Evolutionary conservation across 768 basidiomycete species (phyloP).

Genomic region (Dictyophora rubrovolvata): DNA sequence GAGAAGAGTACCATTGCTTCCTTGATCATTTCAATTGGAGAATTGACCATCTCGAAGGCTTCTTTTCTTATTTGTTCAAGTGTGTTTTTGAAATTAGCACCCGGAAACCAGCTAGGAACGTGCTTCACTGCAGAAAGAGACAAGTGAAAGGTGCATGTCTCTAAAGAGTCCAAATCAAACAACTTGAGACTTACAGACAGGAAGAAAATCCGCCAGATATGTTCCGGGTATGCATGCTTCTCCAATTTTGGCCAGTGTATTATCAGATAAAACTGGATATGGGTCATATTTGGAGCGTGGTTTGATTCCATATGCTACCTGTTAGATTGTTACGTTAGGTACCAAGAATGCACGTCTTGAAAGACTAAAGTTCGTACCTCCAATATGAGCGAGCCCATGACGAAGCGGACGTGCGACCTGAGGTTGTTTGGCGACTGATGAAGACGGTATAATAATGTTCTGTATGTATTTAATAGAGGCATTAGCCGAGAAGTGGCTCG

Average conservation of each 20-base stretch:
- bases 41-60: too few species aligned
- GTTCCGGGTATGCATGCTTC: background rate
- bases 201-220: background rate
- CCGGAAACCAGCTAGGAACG: conserved; percentile 11
- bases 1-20: too few species aligned
- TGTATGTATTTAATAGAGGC: background rate
- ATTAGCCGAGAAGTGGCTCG: too few species aligned
- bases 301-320: background rate
- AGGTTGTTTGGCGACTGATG: background rate
- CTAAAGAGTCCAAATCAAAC: background rate
- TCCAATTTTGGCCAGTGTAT: background rate
- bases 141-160: background rate
- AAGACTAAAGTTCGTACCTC: background rate
- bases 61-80: too few species aligned
- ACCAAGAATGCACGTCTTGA: too few species aligned
- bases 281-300: background rate
- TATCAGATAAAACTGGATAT: background rate
- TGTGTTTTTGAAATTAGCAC: conserved; percentile 7
- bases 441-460: background rate
- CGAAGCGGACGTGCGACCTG: background rate
- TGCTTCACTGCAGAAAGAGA: conserved; percentile 3
- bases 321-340: background rate
- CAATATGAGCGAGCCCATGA: background rate
- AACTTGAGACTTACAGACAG: background rate
- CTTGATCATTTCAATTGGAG: too few species aligned